Base-by-base conservation (phyloP, 2,329 filamentous ascomycete genomes). In the Aspergillus fumigatiaffinis region DNA sequence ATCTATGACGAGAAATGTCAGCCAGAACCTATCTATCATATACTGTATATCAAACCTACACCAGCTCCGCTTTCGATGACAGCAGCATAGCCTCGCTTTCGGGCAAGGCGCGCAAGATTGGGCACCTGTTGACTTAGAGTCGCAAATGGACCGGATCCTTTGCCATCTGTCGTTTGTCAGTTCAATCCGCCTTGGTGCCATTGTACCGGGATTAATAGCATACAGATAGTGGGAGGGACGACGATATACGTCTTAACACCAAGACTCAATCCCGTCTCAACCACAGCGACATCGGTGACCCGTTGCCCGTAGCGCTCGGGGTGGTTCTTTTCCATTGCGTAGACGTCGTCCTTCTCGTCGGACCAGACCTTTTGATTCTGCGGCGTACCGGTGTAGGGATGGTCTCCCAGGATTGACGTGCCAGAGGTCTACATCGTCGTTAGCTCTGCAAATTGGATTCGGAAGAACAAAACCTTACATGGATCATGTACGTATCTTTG, bases 161-260 rank as follows among this genome's bases (percentile, higher is more conserved):
- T 32, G 14, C 81, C 81, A 62, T 77, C 32, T 38, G 5, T 17
- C 14, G 14, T 17, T 7, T 17, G 14, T 17, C 14, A 38, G 32
- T 1, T 17, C 32, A 38, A 7, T 17, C 3, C 14, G 5, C 14
- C 14, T 38, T 38, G 14, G 14, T 35, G 14, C 14, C 6, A 2
- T 14, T 14, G 12, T 7, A 17, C 32, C 32, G 32, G 32, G 5
- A 38, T 17, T 14, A 7, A 17, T 3, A 17, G 14, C 32, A 38
- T 38, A 38, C 32, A 84, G 50, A 84, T 79, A 3, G 74, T 73
- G 0, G 78, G 79, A 0, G 73, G 69, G 73, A 79, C 79, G 48
- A 83, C 68, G 50, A 80, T 72, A 48, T 77, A 69, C 0, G 80
- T 79, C 55, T 75, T 75, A 2, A 84, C 75, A 3, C 73, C 72